Evolutionary conservation across 2,329 filamentous ascomycete genomes (phyloP).

Genomic region (Cordyceps fumosorosea): DNA sequence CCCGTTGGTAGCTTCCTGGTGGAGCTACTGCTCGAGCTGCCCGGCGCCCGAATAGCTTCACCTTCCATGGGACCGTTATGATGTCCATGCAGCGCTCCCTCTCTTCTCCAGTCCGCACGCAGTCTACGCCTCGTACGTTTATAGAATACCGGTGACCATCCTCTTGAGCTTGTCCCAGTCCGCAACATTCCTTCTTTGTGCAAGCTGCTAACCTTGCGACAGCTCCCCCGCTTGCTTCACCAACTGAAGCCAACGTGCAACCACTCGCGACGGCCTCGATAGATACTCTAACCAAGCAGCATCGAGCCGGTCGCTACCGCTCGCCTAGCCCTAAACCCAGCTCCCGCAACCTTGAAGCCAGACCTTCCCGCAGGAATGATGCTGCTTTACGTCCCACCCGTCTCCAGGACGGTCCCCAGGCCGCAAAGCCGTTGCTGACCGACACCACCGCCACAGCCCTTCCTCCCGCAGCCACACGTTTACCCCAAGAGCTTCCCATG

Average conservation of each 20-base stretch:
- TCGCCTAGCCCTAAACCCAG: constrained; percentile 4
- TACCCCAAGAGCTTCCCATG: background rate
- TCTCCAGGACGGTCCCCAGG: constrained; percentile 5
- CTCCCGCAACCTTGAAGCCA: background rate
- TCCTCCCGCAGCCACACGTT: background rate
- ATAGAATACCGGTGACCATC: background rate
- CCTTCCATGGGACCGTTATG: constrained; percentile 46
- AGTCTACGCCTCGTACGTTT: constrained; percentile 54
- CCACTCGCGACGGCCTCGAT: background rate
- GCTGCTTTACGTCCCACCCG: background rate
- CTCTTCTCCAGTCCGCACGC: constrained; percentile 55
- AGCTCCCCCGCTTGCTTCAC: background rate
- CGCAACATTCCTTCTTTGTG: background rate
- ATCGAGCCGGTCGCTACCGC: background rate
- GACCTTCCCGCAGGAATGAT: background rate
- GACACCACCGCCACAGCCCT: constrained; percentile 1
- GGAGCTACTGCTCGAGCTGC: constrained; percentile 29
- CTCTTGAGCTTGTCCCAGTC: background rate
- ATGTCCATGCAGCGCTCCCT: constrained; percentile 57
- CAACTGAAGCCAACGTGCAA: background rate
- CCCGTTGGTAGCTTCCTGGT: constrained; percentile 16
- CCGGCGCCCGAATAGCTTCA: constrained; percentile 20
- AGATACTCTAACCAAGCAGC: background rate
- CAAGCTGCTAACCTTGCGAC: background rate
- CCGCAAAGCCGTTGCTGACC: constrained; percentile 6